Percentiles rank a stretch among this genome's conserved stretches.
These are phyloP conservation scores for Fonsecaea pedrosoi DNA, from an alignment of 2,329 filamentous ascomycete genomes.

Conservation along the genomic window DNA sequence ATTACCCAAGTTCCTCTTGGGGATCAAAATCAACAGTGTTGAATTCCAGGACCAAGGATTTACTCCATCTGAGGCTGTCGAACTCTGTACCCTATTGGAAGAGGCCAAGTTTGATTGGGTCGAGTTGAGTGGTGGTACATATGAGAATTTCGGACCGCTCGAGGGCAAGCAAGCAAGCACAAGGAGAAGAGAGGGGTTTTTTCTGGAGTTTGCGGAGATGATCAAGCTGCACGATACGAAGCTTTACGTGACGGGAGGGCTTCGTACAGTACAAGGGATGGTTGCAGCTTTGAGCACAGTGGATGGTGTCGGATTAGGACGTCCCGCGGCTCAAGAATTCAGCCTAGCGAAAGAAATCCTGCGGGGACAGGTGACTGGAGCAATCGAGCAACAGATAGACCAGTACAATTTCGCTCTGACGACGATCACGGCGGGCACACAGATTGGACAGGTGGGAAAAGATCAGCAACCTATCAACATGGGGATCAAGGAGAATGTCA, in stretches of 20 bases:
- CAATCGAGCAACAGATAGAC: conserved; percentile 57
- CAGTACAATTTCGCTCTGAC: conserved; percentile 60
- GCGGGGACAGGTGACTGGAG: conserved; percentile 50
- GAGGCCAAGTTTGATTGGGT: conserved; percentile 47
- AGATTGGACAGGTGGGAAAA: conserved; percentile 61
- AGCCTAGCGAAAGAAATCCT: conserved; percentile 42
- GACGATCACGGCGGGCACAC: conserved; percentile 56
- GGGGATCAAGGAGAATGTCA: conserved; percentile 9
- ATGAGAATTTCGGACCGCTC: conserved; percentile 55
- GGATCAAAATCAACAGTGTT: conserved; percentile 66
- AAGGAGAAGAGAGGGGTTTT: conserved; percentile 64
- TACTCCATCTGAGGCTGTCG: conserved; percentile 56
- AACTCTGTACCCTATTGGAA: conserved; percentile 48
- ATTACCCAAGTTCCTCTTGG: conserved; percentile 51
- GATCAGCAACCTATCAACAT: conserved; percentile 56
- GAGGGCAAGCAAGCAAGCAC: conserved; percentile 56
- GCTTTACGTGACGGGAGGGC: conserved; percentile 65
- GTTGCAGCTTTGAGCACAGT: conserved; percentile 62
- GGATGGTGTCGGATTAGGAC: conserved; percentile 67
- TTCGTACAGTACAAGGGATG: conserved; percentile 64
- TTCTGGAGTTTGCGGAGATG: conserved; percentile 64
- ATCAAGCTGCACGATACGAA: conserved; percentile 61
- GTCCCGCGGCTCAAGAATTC: conserved; percentile 61
- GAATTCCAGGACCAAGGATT: conserved; percentile 59
- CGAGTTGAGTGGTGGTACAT: conserved; percentile 67